Evolutionary conservation across 2,329 filamentous ascomycete genomes (phyloP), one percentile per base, ranked within the genome.

Genomic region (Claviceps maximensis): DNA sequence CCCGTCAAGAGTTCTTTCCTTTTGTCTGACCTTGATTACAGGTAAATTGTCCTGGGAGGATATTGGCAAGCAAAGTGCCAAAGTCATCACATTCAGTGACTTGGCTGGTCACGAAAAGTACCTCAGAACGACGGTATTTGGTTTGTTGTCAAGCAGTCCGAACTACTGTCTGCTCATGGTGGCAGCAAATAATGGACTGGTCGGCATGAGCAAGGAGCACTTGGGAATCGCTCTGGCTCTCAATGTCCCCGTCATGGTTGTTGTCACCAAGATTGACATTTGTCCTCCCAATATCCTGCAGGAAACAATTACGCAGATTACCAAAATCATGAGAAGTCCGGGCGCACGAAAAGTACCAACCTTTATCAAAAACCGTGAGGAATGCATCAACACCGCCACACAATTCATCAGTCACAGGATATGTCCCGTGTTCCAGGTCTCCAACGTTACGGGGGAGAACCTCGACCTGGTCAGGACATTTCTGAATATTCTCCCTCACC

Each of bases 151-250:
- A 53, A 94, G 88, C 69, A 94, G 89, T 72, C 93, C 93, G 0
- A 95, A 97, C 64, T 98, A 97, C 73, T 97, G 93, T 66, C 72
- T 98, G 29, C 80, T 98, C 48, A 98, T 98, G 93, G 93, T 98
- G 0, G 93, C 93, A 13, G 93, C 93, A 19, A 98, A 98, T 63
- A 97, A 98, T 64, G 93, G 93, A 3, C 74, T 98, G 47, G 87
- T 97, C 47, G 93, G 93, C 21, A 98, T 97, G 93, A 95, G 88
- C 69, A 95, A 94, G 75, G 93, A 98, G 72, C 93, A 98, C 68
- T 74, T 98, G 4, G 93, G 93, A 17, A 95, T 98, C 58, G 91
- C 93, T 0, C 74, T 97, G 33, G 90, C 93, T 0, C 75, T 98
- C 50, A 97, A 97, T 63, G 91, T 98, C 12, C 93, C 93, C 0